Conservation (phyloP, 441 rosid genomes). For the Arabidopsis lyrata region DNA sequence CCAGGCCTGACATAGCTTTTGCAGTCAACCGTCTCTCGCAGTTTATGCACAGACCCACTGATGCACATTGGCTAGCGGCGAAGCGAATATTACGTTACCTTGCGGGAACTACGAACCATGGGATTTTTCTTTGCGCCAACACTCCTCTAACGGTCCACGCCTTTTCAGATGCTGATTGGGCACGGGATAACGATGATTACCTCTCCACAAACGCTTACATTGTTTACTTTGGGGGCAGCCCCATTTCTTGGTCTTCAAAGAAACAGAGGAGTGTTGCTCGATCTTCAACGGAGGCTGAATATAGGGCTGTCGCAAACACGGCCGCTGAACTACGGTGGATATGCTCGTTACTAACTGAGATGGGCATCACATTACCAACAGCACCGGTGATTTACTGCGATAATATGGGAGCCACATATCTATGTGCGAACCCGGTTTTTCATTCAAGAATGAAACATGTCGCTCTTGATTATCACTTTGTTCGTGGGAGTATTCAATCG, state of each 20-base stretch:
- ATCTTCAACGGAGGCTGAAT: constrained; percentile 30
- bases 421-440: background rate
- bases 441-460: background rate
- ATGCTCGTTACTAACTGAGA: background rate
- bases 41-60: background rate
- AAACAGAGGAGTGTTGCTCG: constrained; percentile 47
- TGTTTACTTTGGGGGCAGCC: background rate
- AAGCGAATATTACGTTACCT: background rate
- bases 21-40: rapidly evolving
- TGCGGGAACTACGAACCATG: background rate
- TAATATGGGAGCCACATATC: background rate
- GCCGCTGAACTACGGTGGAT: background rate
- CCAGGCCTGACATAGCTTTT: background rate
- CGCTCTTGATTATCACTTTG: background rate
- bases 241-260: constrained; percentile 20
- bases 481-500: background rate
- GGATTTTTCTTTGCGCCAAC: background rate
- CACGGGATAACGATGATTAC: background rate
- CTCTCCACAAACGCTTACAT: background rate
- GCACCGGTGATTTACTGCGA: background rate
- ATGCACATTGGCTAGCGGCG: background rate
- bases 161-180: background rate
- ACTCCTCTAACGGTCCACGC: background rate
- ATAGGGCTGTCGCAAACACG: background rate
- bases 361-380: background rate